Percentiles rank a stretch among this genome's conserved stretches.
phyloP scores from a whole-genome alignment of 192 early-diverging fungal species.

The Phlyctochytrium planicorne region DNA sequence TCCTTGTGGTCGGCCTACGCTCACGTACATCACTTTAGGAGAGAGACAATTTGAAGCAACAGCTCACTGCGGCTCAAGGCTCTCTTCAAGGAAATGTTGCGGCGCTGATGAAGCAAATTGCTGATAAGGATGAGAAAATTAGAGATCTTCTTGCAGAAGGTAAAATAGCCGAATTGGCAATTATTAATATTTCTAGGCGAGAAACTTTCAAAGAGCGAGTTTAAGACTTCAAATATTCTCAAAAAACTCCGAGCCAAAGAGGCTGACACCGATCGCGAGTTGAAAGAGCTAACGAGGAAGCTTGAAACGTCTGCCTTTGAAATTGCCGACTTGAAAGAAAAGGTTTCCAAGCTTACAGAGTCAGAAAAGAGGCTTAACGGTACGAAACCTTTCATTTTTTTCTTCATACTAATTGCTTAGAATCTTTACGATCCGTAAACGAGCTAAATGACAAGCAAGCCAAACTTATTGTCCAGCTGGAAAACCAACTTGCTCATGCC shows the following conservation, averaged over 20 bases:
- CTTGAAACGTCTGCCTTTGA: slow-evolving; percentile 18
- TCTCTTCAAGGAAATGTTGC: slow-evolving; percentile 25
- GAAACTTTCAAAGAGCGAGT: slow-evolving; percentile 73
- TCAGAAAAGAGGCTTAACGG: slow-evolving; percentile 28
- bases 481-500: slow-evolving; percentile 26
- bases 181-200: slow-evolving; percentile 57
- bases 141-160: slow-evolving; percentile 39
- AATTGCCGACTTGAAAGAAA: slow-evolving; percentile 29
- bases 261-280: slow-evolving; percentile 57
- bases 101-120: slow-evolving; percentile 25
- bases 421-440: slow-evolving; percentile 12
- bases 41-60: slow-evolving; percentile 8
- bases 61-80: slow-evolving; percentile 8
- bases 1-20: too few relatives aligned
- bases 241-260: slow-evolving; percentile 72
- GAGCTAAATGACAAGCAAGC: slow-evolving; percentile 36
- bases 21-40: too few relatives aligned
- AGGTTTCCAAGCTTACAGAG: slow-evolving; percentile 20
- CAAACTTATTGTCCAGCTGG: slow-evolving; percentile 34
- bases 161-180: neutral
- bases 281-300: slow-evolving; percentile 36
- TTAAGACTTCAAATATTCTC: slow-evolving; percentile 62
- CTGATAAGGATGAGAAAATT: slow-evolving; percentile 37
- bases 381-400: neutral
- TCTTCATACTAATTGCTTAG: slow-evolving; percentile 1